Base-by-base conservation (phyloP, 176 grass and related monocot species). In the Bolboschoenus planiculmis region DNA sequence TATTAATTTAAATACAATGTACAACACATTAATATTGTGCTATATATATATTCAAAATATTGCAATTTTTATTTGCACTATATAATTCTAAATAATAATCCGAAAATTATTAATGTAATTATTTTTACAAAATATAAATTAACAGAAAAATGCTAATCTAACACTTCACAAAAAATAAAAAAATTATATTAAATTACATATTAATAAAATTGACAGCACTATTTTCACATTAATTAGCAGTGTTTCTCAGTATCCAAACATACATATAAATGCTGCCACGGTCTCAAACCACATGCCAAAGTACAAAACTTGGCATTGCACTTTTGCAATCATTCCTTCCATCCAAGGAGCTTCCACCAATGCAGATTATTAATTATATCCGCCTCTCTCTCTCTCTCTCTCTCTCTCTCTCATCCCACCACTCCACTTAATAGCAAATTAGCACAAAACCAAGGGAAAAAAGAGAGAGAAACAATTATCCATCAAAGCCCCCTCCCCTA, bases 221-320 rank as follows among this genome's bases (percentile, higher is more conserved):
- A 59, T 26, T n/a, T 56, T n/a, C 15, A 58, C 7, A 58, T 59
- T 59, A 7, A 59, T 59, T 27, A 59, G 7, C 5, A 18, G 10
- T 18, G 10, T 53, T 60, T 60, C 15, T 65, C 1, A 1, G 31
- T 13, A 65, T 65, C 62, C 62, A 65, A 35, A 36, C 5, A 66
- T 67, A 67, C 33, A 68, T 70, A 81, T 81, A 81, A n/a, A n/a
- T 61, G 78, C 40, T 61, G 58, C 39, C 43, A 77, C 14, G 46
- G 46, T 30, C 26, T 77, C 59, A 15, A 74, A 75, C 18, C 67
- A 18, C 33, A 84, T 62, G 36, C 39, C 83, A 58, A 78, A 85
- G 83, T 85, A 85, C 67, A 85, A 85, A n/a, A 56, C 39, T 78
- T 59, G 26, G 83, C 70, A 68, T 85, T 82, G 56, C 56, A 82